A percentile compares a stretch with the other conserved stretches of the same genome.
These are phyloP conservation scores for Vitis riparia DNA, from an alignment of 164 flowering plant species.

Conservation along the genomic window DNA sequence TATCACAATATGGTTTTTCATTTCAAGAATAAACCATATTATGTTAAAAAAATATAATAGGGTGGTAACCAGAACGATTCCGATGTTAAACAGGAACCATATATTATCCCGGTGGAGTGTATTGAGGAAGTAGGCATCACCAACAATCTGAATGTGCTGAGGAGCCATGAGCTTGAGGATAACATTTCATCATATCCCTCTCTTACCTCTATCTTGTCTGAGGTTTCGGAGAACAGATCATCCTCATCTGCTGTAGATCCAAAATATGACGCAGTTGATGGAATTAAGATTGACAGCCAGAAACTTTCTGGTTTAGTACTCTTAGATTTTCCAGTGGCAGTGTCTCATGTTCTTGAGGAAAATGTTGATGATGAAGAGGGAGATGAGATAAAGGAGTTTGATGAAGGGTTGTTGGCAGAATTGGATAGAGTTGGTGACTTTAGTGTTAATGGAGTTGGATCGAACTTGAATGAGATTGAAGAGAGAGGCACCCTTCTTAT, in stretches of 20 bases:
- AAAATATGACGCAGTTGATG: slow-evolving; percentile 10
- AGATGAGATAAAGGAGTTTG: slow-evolving; percentile 55
- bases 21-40: slow-evolving; percentile 2
- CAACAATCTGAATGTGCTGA: slow-evolving; percentile 1
- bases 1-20: neutral
- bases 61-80: slow-evolving; percentile 3
- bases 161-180: slow-evolving; percentile 14
- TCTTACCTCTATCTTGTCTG: slow-evolving; percentile 15
- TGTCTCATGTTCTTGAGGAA: slow-evolving; percentile 17
- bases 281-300: slow-evolving; percentile 9
- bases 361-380: slow-evolving; percentile 30
- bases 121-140: slow-evolving; percentile 10
- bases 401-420: slow-evolving; percentile 58
- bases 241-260: slow-evolving; percentile 1
- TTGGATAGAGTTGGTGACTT: slow-evolving; percentile 81
- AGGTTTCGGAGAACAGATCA: slow-evolving; percentile 11
- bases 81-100: slow-evolving; percentile 36
- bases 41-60: neutral
- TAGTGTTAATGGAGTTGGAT: slow-evolving; percentile 32
- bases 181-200: slow-evolving; percentile 4
- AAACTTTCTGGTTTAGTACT: slow-evolving; percentile 1
- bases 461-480: slow-evolving; percentile 4
- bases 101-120: slow-evolving; percentile 4
- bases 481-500: too few relatives aligned
- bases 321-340: slow-evolving; percentile 12